phyloP scores from a whole-genome alignment of 108 stramenopile species.

The Stephanodiscus minutulus region DNA sequence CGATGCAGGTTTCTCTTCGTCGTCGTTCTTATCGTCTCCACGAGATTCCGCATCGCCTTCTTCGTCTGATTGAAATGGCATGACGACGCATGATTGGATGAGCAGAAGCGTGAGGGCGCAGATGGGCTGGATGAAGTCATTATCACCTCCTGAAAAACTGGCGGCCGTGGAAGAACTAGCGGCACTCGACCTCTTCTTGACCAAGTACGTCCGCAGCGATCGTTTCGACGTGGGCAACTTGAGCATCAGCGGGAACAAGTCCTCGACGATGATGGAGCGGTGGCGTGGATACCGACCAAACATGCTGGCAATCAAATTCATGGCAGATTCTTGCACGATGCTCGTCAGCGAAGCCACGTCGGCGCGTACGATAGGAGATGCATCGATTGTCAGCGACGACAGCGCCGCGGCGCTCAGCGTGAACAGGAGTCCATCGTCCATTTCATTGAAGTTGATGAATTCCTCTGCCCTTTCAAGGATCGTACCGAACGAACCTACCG shows the following conservation, averaged over 20 bases:
- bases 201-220: conserved; percentile 72
- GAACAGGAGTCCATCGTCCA: conserved; percentile 83
- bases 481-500: conserved; percentile 53
- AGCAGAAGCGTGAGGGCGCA: conserved; percentile 75
- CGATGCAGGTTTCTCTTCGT: conserved; percentile 23
- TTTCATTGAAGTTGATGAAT: conserved; percentile 59
- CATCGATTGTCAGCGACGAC: conserved; percentile 65
- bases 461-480: conserved; percentile 70
- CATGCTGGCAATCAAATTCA: conserved; percentile 68
- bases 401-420: conserved; percentile 65
- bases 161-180: not conserved
- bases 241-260: conserved; percentile 87
- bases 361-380: conserved; percentile 36
- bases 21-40: conserved; percentile 36
- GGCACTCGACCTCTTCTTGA: conserved; percentile 43
- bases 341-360: conserved; percentile 37
- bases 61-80: conserved; percentile 47
- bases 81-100: conserved; percentile 80
- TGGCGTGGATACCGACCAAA: conserved; percentile 76
- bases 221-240: conserved; percentile 85
- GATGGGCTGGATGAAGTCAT: conserved; percentile 79
- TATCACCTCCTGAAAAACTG: conserved; percentile 21
- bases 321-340: conserved; percentile 62
- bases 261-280: conserved; percentile 88
- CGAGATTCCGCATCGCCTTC: conserved; percentile 21